Evolutionary conservation across 192 early-diverging fungal species (phyloP).

Genomic region (Backusella tuberculispora): DNA sequence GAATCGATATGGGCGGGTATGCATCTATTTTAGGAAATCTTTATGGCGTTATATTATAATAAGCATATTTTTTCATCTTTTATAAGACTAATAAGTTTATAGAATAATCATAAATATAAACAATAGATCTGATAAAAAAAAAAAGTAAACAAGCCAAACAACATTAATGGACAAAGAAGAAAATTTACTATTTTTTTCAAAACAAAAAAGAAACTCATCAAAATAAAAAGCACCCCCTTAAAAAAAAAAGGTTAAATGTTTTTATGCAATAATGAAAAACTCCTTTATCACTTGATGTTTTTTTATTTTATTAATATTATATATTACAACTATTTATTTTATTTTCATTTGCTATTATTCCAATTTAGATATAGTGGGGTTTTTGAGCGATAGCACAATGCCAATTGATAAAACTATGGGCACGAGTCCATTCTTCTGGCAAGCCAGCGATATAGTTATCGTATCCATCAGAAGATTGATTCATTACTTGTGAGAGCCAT

Average conservation of each 20-base stretch:
- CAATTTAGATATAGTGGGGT: conserved; percentile 22
- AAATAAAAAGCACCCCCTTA: background rate
- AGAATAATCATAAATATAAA: background rate
- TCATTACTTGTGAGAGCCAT: conserved; percentile 27
- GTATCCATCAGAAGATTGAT: conserved; percentile 20
- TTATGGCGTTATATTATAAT: background rate
- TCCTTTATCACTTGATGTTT: background rate
- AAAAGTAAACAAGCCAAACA: background rate
- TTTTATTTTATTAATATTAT: background rate
- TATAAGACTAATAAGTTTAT: background rate
- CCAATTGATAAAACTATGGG: conserved; percentile 39
- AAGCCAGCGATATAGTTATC: conserved; percentile 20
- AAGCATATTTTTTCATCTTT: background rate
- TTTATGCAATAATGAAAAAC: background rate
- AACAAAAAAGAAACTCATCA: background rate
- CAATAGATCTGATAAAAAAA: conserved; percentile 10
- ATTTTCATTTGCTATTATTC: background rate
- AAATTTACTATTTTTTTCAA: background rate
- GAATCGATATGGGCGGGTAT: background rate
- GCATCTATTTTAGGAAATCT: background rate
- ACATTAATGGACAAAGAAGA: background rate
- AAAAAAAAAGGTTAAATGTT: background rate
- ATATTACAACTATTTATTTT: conserved; percentile 1
- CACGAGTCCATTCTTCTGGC: conserved; percentile 32
- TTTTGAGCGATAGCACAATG: conserved; percentile 40